These are phyloP conservation scores for Colletotrichum sp. DNA, from an alignment of 2,329 filamentous ascomycete species.

Conservation along the genomic window DNA sequence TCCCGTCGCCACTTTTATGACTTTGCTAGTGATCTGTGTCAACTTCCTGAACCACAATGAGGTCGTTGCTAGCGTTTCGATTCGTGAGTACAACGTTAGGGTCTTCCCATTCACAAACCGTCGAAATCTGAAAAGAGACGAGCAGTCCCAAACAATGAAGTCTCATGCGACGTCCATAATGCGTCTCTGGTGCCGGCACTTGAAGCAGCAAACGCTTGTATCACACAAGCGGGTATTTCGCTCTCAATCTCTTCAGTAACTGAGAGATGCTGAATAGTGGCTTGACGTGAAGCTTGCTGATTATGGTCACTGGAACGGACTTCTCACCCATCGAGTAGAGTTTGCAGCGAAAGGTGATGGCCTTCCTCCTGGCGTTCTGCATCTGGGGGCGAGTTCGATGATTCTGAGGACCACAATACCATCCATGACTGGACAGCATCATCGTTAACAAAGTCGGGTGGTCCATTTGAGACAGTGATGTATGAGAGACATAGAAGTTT, in stretches of 20 bases:
- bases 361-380: background rate
- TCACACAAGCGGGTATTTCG: background rate
- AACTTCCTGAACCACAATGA: background rate
- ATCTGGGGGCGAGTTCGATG: background rate
- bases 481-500: background rate
- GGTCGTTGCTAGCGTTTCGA: background rate
- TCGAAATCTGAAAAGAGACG: background rate
- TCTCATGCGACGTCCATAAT: background rate
- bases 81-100: background rate
- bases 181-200: background rate
- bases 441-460: background rate
- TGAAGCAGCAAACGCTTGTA: background rate
- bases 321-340: background rate
- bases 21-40: background rate
- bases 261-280: background rate
- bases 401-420: background rate
- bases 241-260: background rate
- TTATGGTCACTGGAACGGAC: background rate
- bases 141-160: background rate
- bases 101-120: background rate
- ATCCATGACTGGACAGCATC: background rate
- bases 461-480: background rate
- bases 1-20: background rate
- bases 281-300: background rate
- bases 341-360: background rate